Evolutionary conservation across 257 asterid genomes (phyloP), one percentile per base, ranked within the genome.

Genomic region (Paraleonurus japonicus): DNA sequence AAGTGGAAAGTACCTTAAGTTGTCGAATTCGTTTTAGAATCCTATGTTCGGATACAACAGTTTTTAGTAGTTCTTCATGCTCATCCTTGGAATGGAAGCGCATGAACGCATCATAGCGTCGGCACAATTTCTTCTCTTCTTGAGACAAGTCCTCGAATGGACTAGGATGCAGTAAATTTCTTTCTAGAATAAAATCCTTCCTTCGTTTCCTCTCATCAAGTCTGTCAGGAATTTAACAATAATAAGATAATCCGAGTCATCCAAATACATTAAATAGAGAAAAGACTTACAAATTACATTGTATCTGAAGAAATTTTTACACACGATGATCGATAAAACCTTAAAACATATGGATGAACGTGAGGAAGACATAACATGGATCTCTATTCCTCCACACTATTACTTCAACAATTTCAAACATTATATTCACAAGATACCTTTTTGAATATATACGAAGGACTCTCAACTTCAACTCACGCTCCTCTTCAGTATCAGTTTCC

Each of bases 161-260:
- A 81, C 73, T 80, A 51, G 92, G 89, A 68, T 84, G 75, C 57
- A 91, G 85, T 75, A 91, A 79, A 72, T 87, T 85, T 81, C 96
- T 85, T 58, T 85, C 95, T 60, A 86, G 73, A 82, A 89, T 82
- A 73, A 92, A 92, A 79, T 87, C 88, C 76, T 90, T 90, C 76
- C 97, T 86, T 39, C 92, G 85, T 76, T 88, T 84, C 75, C 97
- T 87, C 89, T 90, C 97, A 67, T 85, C 92, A 69, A 90, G 95
- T 84, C 97, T 90, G 89, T 68, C 77, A 79, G 70, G 20, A 87
- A 85, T 64, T 7, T 67, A 81, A 74, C 30, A 76, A 65, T 17
- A 43, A 13, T n/a, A 33, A 37, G 22, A 65, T 13, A 17, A 61
- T 30, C 39, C 4, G 24, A 32, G 62, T 11, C 48, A 33, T 32